Conservation (phyloP, 306 rosid species). For the Argentina anserina region DNA sequence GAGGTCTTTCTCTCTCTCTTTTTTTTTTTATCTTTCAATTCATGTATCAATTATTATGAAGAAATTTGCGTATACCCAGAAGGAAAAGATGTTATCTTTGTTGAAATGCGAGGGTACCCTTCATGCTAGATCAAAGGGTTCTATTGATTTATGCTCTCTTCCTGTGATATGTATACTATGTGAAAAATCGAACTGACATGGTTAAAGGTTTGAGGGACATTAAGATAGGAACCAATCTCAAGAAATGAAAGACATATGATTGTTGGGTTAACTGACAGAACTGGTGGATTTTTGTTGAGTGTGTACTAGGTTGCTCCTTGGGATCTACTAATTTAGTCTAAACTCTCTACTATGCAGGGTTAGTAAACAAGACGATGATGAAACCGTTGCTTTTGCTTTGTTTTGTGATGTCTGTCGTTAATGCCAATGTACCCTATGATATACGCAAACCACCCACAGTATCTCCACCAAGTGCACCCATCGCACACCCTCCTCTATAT, state of each 20-base stretch:
- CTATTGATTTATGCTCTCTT: too few species aligned
- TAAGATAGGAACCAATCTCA: too few species aligned
- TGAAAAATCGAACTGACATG: too few species aligned
- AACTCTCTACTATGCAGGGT: constrained; percentile 44
- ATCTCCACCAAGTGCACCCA: constrained; percentile 32
- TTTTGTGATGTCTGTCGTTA: constrained; percentile 35
- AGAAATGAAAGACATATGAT: neutral
- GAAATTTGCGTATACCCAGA: neutral
- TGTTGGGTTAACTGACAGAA: neutral
- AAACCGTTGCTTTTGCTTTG: constrained; percentile 43
- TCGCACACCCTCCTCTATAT: constrained; percentile 45
- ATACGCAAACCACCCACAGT: constrained; percentile 8
- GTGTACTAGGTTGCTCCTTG: neutral
- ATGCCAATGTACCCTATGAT: constrained; percentile 29
- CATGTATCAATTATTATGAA: neutral
- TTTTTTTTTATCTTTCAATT: neutral
- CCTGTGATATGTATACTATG: too few species aligned
- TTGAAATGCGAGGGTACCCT: too few species aligned
- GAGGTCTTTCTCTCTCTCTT: neutral
- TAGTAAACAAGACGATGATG: constrained; percentile 35
- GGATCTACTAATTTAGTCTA: neutral
- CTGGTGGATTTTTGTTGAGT: neutral
- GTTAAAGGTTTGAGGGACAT: too few species aligned
- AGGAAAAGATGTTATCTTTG: neutral
- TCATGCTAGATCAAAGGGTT: neutral